phyloP scores from a whole-genome alignment of 805 yeast genomes.

The Nakazawaea sp. region DNA sequence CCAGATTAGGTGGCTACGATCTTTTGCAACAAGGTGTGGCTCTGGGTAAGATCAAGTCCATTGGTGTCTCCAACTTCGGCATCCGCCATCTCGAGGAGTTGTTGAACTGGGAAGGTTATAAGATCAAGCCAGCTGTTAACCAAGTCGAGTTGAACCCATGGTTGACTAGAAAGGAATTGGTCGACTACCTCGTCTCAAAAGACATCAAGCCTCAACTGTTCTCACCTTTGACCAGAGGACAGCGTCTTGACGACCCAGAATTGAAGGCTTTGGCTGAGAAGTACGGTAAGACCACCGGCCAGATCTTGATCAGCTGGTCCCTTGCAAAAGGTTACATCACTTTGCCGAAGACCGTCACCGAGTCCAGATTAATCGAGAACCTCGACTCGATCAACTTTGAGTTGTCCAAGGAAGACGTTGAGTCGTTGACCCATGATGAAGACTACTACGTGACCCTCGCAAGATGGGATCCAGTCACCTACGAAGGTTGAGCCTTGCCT shows the following conservation, averaged over 20 bases:
- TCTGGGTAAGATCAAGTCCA: slow-evolving; percentile 39
- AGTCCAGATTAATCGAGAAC: slow-evolving; percentile 32
- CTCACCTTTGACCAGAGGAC: slow-evolving; percentile 57
- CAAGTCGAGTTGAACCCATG: slow-evolving; percentile 48
- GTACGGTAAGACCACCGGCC: slow-evolving; percentile 44
- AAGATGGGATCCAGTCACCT: slow-evolving; percentile 27
- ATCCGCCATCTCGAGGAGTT: slow-evolving; percentile 49
- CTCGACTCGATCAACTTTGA: slow-evolving; percentile 34
- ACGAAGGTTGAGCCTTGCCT: too few relatives aligned
- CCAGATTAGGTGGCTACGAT: slow-evolving; percentile 43
- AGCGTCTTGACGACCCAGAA: slow-evolving; percentile 35
- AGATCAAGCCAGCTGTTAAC: slow-evolving; percentile 36
- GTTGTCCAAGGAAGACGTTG: slow-evolving; percentile 30
- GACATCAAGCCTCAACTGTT: slow-evolving; percentile 53
- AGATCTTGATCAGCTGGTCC: slow-evolving; percentile 64
- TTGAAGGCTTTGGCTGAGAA: slow-evolving; percentile 39
- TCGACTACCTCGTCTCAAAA: slow-evolving; percentile 34
- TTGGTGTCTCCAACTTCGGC: slow-evolving; percentile 69
- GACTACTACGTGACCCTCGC: slow-evolving; percentile 25
- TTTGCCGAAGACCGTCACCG: slow-evolving; percentile 27
- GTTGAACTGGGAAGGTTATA: slow-evolving; percentile 35
- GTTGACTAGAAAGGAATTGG: slow-evolving; percentile 37
- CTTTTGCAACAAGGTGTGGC: slow-evolving; percentile 52
- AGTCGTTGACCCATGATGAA: slow-evolving; percentile 28
- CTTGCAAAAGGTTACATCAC: slow-evolving; percentile 51